These are phyloP conservation scores for Wickerhamiella domercqiae DNA, from an alignment of 805 yeast species.

Conservation along the genomic window DNA sequence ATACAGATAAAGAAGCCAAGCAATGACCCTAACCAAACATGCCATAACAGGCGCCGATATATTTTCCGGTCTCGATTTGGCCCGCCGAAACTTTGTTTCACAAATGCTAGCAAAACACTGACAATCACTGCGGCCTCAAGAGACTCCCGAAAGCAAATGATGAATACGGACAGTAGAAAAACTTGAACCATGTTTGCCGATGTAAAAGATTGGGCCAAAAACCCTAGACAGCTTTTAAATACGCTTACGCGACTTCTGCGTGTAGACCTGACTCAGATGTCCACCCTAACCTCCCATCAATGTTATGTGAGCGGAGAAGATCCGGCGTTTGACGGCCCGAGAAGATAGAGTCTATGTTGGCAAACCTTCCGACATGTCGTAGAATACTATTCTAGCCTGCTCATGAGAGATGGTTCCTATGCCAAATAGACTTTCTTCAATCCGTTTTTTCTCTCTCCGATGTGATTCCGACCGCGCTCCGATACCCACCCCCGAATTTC, in stretches of 20 bases:
- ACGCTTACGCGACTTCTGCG: neutral
- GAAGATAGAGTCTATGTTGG: too few species aligned
- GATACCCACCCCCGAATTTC: too few species aligned
- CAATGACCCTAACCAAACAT: slow-evolving; percentile 75
- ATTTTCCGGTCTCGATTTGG: slow-evolving; percentile 25
- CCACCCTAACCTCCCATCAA: too few species aligned
- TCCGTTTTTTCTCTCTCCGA: too few species aligned
- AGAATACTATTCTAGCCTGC: too few species aligned
- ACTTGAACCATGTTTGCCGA: slow-evolving; percentile 34
- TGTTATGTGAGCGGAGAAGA: too few species aligned
- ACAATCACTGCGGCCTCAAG: slow-evolving; percentile 85
- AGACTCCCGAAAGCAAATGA: slow-evolving; percentile 85
- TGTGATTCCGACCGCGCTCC: too few species aligned
- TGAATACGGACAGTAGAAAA: slow-evolving; percentile 54
- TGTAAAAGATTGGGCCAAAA: neutral
- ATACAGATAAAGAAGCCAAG: slow-evolving; percentile 67
- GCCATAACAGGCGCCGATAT: slow-evolving; percentile 49
- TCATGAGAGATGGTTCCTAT: too few species aligned
- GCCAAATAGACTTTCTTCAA: too few species aligned
- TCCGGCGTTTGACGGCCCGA: neutral
- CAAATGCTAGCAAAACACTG: slow-evolving; percentile 80
- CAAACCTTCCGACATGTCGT: too few species aligned
- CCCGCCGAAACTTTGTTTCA: slow-evolving; percentile 71
- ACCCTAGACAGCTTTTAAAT: neutral
- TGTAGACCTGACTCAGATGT: neutral